These are phyloP conservation scores for Aureobasidium namibiae DNA, from an alignment of 2,329 filamentous ascomycete genomes.

Conservation along the genomic window DNA sequence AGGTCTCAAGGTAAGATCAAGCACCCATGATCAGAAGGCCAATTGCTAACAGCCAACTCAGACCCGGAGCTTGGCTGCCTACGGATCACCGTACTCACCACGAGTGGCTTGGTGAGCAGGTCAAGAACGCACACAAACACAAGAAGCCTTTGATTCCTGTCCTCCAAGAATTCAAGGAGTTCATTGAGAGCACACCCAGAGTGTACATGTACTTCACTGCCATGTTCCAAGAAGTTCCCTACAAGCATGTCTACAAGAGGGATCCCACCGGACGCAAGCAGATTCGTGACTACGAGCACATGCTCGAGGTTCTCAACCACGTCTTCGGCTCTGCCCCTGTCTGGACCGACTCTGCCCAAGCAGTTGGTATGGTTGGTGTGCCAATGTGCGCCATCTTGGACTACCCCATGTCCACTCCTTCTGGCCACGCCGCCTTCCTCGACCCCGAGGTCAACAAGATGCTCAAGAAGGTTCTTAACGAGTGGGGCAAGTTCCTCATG, in stretches of 20 bases:
- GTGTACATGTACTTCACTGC: constrained; percentile 58
- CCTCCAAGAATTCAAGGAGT: constrained; percentile 54
- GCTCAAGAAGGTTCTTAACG: constrained; percentile 44
- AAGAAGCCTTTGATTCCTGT: constrained; percentile 49
- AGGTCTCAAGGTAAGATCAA: constrained; percentile 36
- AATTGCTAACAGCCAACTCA: constrained; percentile 19
- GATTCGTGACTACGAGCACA: constrained; percentile 58
- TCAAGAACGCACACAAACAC: constrained; percentile 47
- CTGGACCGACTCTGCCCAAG: constrained; percentile 31
- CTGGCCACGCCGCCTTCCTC: constrained; percentile 48
- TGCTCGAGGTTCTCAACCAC: constrained; percentile 59
- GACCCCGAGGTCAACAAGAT: constrained; percentile 44
- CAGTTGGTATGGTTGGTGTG: constrained; percentile 13
- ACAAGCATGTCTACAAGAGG: constrained; percentile 49
- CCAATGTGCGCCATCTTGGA: constrained; percentile 47
- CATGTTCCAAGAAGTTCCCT: constrained; percentile 58
- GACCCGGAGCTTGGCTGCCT: constrained; percentile 54
- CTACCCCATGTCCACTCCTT: constrained; percentile 51
- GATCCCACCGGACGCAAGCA: constrained; percentile 56
- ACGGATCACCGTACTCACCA: constrained; percentile 54
- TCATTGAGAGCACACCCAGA: constrained; percentile 57
- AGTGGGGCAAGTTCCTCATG: constrained; percentile 35
- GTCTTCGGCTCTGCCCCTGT: constrained; percentile 31
- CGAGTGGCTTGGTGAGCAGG: constrained; percentile 52
- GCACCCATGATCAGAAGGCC: background rate